These are phyloP conservation scores for Candida sp. DNA, from an alignment of 1,139 yeast genomes.

Conservation along the genomic window DNA sequence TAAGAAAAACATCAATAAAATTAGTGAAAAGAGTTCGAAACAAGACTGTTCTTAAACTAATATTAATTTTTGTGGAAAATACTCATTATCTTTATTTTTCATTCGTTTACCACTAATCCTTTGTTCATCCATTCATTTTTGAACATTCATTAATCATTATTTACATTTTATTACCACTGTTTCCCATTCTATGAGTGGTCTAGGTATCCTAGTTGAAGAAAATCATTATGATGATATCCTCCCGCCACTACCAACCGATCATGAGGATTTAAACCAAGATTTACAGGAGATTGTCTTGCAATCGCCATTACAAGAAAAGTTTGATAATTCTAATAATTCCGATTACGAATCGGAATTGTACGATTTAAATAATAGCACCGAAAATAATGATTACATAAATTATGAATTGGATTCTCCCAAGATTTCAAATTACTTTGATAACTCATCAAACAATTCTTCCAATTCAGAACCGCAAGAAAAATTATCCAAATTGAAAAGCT, in stretches of 20 bases:
- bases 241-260: slow-evolving; percentile 37
- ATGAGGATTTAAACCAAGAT: background rate
- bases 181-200: slow-evolving; percentile 14
- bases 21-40: too few relatives aligned
- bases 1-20: too few relatives aligned
- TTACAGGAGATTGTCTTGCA: background rate
- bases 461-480: slow-evolving; percentile 14
- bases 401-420: slow-evolving; percentile 18
- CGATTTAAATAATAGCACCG: slow-evolving; percentile 1
- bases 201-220: slow-evolving; percentile 33
- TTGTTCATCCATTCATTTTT: too few relatives aligned
- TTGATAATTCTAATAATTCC: background rate
- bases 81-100: too few relatives aligned
- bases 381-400: background rate
- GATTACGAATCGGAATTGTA: background rate
- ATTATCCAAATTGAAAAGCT: slow-evolving; percentile 34
- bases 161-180: background rate
- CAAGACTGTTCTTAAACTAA: too few relatives aligned
- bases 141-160: too few relatives aligned
- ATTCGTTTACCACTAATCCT: too few relatives aligned
- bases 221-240: slow-evolving; percentile 23
- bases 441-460: slow-evolving; percentile 6
- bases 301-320: background rate
- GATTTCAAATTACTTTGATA: slow-evolving; percentile 4
- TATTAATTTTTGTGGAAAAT: too few relatives aligned